Evolutionary conservation across 73 alveolate species (phyloP).

Genomic region (Stentor roeselii): DNA sequence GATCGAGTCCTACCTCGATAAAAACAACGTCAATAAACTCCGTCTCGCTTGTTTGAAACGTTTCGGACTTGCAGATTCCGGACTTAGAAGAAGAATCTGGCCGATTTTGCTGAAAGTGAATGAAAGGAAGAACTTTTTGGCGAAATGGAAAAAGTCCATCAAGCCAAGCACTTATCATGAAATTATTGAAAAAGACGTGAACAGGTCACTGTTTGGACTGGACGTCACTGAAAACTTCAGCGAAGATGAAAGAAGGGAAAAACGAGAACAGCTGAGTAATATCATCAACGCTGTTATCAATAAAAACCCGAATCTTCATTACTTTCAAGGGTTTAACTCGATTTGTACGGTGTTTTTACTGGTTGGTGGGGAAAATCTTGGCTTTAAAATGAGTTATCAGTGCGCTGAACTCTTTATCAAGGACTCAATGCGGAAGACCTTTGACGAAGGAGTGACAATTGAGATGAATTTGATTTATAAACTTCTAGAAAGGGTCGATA

Average conservation of each 20-base stretch:
- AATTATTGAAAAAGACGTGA: neutral
- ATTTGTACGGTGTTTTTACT: slow-evolving; percentile 4
- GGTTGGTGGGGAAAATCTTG: slow-evolving; percentile 1
- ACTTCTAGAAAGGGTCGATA: neutral
- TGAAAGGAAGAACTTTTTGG: neutral
- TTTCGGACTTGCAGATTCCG: neutral
- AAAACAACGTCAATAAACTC: neutral
- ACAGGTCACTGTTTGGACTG: slow-evolving; percentile 6
- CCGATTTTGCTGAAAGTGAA: neutral
- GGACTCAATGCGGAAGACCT: slow-evolving; percentile 14
- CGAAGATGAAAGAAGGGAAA: neutral
- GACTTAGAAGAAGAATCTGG: slow-evolving; percentile 4
- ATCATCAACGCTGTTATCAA: slow-evolving; percentile 3
- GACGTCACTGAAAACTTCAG: neutral
- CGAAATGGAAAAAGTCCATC: neutral
- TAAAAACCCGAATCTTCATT: slow-evolving; percentile 4
- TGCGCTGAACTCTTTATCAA: slow-evolving; percentile 14
- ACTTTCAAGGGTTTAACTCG: slow-evolving; percentile 7
- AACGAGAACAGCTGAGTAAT: neutral
- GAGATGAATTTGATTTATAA: neutral
- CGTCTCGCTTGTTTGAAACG: neutral
- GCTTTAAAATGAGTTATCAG: slow-evolving; percentile 26
- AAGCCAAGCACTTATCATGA: neutral
- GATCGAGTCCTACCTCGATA: neutral
- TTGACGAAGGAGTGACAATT: neutral